These are phyloP conservation scores for Leccinum variabile DNA, from an alignment of 1,284 basidiomycete genomes.

Conservation along the genomic window DNA sequence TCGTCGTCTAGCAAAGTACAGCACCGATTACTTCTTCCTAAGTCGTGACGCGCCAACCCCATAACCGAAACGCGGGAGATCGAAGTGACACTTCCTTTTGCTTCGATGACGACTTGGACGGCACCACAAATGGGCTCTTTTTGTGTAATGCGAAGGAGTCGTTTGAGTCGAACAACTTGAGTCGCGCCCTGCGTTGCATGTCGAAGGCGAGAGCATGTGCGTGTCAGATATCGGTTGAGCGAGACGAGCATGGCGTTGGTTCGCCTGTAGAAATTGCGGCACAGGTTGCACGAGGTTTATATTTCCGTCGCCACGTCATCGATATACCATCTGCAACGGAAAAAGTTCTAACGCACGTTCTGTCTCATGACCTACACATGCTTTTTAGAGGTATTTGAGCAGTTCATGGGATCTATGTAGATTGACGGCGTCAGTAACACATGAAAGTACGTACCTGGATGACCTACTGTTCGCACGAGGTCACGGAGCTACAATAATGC, in stretches of 20 bases:
- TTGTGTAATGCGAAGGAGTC: too few species aligned
- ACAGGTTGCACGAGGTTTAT: constrained; percentile 66
- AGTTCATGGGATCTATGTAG: too few species aligned
- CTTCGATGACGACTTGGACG: constrained; percentile 64
- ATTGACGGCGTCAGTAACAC: too few species aligned
- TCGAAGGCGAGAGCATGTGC: constrained; percentile 35
- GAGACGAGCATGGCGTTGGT: constrained; percentile 89
- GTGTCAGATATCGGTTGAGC: constrained; percentile 90
- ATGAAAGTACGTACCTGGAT: too few species aligned
- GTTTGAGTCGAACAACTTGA: constrained; percentile 23
- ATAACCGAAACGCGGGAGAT: constrained; percentile 72
- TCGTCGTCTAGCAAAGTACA: neutral
- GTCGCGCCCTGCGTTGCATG: too few species aligned
- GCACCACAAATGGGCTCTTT: too few species aligned
- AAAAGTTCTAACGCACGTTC: too few species aligned
- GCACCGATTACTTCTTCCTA: constrained; percentile 52
- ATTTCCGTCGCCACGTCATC: constrained; percentile 43
- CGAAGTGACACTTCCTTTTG: constrained; percentile 58
- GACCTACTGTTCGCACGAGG: too few species aligned
- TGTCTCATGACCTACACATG: too few species aligned
- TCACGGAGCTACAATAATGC: too few species aligned
- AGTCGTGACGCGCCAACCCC: constrained; percentile 56
- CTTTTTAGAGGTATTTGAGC: too few species aligned
- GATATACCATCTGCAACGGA: too few species aligned
- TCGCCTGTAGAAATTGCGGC: constrained; percentile 84